Percentiles rank a stretch among this genome's conserved stretches.
Evolutionary conservation across 2,329 filamentous ascomycete genomes (phyloP).

Genomic region (Aotearoamyces nothofagi): DNA sequence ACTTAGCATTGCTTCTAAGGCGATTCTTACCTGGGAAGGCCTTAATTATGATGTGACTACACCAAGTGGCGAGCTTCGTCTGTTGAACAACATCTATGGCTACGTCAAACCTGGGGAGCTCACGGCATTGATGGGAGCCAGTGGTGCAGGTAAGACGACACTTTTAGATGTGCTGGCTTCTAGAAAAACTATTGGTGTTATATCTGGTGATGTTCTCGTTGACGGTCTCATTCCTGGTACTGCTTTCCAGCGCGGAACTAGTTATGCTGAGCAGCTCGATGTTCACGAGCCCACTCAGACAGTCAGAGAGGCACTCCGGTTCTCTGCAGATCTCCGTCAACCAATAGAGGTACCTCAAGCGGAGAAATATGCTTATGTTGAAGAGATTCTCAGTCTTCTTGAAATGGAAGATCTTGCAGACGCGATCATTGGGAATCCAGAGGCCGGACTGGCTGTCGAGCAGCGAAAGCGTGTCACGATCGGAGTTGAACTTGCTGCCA

Average conservation of each 20-base stretch:
- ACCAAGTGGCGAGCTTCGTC: conserved; percentile 24
- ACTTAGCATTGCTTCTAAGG: conserved; percentile 42
- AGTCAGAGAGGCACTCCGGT: conserved; percentile 52
- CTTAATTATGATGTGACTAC: conserved; percentile 62
- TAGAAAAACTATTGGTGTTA: conserved; percentile 47
- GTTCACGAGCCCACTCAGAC: conserved; percentile 55
- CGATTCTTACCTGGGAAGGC: conserved; percentile 73
- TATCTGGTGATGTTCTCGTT: conserved; percentile 53
- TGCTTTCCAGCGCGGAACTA: conserved; percentile 54
- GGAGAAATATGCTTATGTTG: conserved; percentile 52
- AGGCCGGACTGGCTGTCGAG: conserved; percentile 56
- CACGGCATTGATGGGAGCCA: conserved; percentile 70
- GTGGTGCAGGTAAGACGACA: conserved; percentile 72
- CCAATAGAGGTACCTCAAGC: conserved; percentile 32
- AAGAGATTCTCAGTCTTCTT: conserved; percentile 49
- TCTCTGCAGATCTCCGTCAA: conserved; percentile 51
- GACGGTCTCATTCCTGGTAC: conserved; percentile 45
- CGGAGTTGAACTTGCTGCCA: conserved; percentile 60
- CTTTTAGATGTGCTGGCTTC: conserved; percentile 66
- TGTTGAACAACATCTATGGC: conserved; percentile 47
- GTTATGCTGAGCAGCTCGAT: conserved; percentile 60
- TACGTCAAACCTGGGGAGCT: conserved; percentile 70
- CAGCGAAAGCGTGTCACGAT: conserved; percentile 55
- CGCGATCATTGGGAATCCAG: conserved; percentile 62
- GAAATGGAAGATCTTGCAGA: conserved; percentile 54